phyloP scores from a whole-genome alignment of 441 rosid genomes.

The Theobroma grandiflorum region DNA sequence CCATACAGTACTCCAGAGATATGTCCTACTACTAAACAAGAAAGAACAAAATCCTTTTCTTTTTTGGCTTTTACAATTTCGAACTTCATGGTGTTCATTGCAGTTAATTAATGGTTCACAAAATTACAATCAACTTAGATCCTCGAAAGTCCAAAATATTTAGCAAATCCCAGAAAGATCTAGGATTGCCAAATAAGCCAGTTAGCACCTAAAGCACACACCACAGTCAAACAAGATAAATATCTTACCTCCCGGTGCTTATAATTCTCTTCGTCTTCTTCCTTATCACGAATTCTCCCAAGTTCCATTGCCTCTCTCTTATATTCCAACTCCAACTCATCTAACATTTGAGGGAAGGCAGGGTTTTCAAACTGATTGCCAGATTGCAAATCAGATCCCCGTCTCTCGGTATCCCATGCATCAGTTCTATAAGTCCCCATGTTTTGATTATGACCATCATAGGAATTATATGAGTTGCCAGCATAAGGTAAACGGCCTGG shows the following conservation, averaged over 20 bases:
- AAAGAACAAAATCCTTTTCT: neutral
- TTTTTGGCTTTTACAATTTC: neutral
- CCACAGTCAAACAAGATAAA: conserved; percentile 23
- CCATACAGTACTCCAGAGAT: neutral
- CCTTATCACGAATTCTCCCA: conserved; percentile 75
- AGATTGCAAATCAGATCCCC: conserved; percentile 63
- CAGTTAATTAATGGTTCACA: neutral
- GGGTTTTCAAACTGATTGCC: conserved; percentile 73
- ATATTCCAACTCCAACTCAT: conserved; percentile 83
- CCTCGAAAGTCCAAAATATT: neutral
- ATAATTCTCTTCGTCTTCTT: conserved; percentile 93
- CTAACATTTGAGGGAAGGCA: conserved; percentile 67
- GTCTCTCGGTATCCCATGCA: conserved; percentile 80
- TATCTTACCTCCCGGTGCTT: conserved; percentile 93
- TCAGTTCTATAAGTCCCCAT: conserved; percentile 71
- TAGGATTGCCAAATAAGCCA: conserved; percentile 12
- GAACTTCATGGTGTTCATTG: neutral
- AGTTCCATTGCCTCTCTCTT: conserved; percentile 82
- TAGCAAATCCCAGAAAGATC: conserved; percentile 10
- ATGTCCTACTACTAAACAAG: neutral
- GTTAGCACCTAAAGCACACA: conserved; percentile 17
- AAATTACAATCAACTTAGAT: neutral
- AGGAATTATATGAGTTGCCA: conserved; percentile 75
- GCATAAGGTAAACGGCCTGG: conserved; percentile 71
- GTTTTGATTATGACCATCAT: conserved; percentile 71